A percentile compares a stretch with the other conserved stretches of the same genome.
phyloP scores from a whole-genome alignment of 192 early-diverging fungal species.

The Coemansia sp. region DNA sequence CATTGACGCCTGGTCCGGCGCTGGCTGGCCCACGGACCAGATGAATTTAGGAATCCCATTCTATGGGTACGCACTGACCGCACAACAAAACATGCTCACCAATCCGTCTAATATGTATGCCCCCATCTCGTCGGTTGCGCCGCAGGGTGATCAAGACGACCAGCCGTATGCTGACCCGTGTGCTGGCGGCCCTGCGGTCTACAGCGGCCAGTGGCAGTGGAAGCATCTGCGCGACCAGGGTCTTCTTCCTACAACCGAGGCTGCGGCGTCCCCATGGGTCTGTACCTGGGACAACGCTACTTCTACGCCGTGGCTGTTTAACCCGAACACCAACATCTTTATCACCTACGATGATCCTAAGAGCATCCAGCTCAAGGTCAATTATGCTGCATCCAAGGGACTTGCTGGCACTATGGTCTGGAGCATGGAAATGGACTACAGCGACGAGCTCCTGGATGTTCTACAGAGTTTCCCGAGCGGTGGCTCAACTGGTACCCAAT shows the following conservation, averaged over 20 bases:
- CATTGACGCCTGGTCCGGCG: slow-evolving; percentile 52
- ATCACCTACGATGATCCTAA: slow-evolving; percentile 68
- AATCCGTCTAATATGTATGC: slow-evolving; percentile 19
- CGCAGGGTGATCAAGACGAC: slow-evolving; percentile 57
- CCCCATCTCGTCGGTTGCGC: slow-evolving; percentile 16
- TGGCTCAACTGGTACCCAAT: not conserved
- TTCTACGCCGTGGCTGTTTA: slow-evolving; percentile 71
- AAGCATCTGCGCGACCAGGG: slow-evolving; percentile 58
- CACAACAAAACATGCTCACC: slow-evolving; percentile 10
- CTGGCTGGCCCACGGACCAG: slow-evolving; percentile 57
- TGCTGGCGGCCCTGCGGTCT: slow-evolving; percentile 38
- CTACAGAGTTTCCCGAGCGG: slow-evolving; percentile 4
- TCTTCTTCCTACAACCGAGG: slow-evolving; percentile 11
- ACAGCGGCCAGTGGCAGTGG: slow-evolving; percentile 63
- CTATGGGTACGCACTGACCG: slow-evolving; percentile 54
- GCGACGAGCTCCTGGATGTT: slow-evolving; percentile 56
- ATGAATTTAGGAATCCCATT: slow-evolving; percentile 59
- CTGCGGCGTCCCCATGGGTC: slow-evolving; percentile 54
- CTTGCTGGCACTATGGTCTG: slow-evolving; percentile 68
- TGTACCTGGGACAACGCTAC: slow-evolving; percentile 59
- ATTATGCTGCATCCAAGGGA: slow-evolving; percentile 55
- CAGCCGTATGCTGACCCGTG: slow-evolving; percentile 54
- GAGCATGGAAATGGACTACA: slow-evolving; percentile 62
- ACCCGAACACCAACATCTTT: slow-evolving; percentile 53
- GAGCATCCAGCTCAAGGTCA: slow-evolving; percentile 59